A percentile compares a stretch with the other conserved stretches of the same genome.
Evolutionary conservation across 208 protist species (phyloP).

Genomic region (Entamoeba invadens): DNA sequence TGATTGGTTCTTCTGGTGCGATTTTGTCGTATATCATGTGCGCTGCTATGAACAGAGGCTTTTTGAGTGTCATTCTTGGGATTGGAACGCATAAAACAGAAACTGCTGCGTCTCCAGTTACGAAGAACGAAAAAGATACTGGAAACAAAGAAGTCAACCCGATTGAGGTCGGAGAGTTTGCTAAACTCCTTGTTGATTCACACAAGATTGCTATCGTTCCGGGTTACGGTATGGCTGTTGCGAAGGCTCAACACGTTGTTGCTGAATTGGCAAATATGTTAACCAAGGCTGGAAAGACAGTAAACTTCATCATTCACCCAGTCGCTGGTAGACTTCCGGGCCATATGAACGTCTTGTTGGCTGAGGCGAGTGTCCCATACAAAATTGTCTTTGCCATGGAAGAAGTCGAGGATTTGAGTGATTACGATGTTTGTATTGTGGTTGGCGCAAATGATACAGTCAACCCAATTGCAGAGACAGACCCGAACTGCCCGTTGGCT

Average conservation of each 20-base stretch:
- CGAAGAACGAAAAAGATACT: conserved; percentile 4
- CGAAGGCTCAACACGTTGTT: conserved; percentile 59
- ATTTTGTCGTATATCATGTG: conserved; percentile 77
- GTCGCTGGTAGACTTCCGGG: conserved; percentile 62
- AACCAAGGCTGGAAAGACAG: conserved; percentile 34
- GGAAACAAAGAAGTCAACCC: background rate
- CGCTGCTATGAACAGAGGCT: conserved; percentile 61
- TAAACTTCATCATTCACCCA: conserved; percentile 62
- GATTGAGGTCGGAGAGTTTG: conserved; percentile 16
- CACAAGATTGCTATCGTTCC: conserved; percentile 64
- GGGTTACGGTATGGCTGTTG: conserved; percentile 69
- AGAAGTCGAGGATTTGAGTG: conserved; percentile 50
- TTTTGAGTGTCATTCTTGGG: conserved; percentile 57
- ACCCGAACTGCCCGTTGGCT: conserved; percentile 56
- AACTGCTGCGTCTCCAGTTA: conserved; percentile 23
- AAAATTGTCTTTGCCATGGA: conserved; percentile 75
- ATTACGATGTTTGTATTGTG: conserved; percentile 56
- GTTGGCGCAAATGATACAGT: conserved; percentile 74
- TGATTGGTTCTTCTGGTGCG: conserved; percentile 64
- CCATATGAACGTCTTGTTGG: conserved; percentile 69
- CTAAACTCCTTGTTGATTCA: conserved; percentile 30
- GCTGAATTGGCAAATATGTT: conserved; percentile 52
- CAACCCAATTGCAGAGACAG: conserved; percentile 58
- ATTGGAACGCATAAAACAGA: no score
- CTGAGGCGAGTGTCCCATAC: conserved; percentile 65